Percentiles rank a stretch among this genome's conserved stretches.
Evolutionary conservation across 768 basidiomycete genomes (phyloP).

Genomic region (Boletus sp.): DNA sequence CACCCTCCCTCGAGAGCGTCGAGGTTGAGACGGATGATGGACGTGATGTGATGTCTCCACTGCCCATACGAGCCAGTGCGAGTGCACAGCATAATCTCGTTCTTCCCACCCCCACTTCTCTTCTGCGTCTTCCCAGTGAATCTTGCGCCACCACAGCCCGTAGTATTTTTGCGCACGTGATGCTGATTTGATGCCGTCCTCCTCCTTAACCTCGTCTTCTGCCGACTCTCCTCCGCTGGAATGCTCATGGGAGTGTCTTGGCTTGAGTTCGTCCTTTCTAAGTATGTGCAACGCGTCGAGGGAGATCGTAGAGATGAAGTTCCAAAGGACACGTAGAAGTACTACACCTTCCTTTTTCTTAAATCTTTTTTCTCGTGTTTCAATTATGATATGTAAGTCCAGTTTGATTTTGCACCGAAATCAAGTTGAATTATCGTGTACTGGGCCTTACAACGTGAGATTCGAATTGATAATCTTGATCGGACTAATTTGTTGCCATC

Average conservation of each 20-base stretch:
- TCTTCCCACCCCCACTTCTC: slow-evolving; percentile 60
- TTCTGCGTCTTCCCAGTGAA: slow-evolving; percentile 37
- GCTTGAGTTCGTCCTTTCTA: slow-evolving; percentile 18
- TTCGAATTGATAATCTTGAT: background rate
- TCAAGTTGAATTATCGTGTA: background rate
- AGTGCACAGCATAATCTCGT: no score
- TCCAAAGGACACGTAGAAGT: background rate
- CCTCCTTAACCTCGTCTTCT: background rate
- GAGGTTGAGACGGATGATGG: no score
- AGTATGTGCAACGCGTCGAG: slow-evolving; percentile 6
- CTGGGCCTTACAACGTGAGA: background rate
- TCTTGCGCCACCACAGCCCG: background rate
- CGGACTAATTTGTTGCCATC: no score
- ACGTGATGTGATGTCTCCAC: no score
- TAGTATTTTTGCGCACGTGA: background rate
- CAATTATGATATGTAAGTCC: background rate
- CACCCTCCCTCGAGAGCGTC: no score
- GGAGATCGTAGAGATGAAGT: background rate
- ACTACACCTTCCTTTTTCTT: background rate
- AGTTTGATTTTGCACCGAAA: background rate
- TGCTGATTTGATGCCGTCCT: background rate
- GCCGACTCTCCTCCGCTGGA: no score
- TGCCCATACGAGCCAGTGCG: no score
- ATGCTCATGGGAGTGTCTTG: background rate
- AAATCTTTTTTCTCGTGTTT: background rate